These are phyloP conservation scores for Mycena maculata DNA, from an alignment of 768 basidiomycete genomes.

Conservation along the genomic window DNA sequence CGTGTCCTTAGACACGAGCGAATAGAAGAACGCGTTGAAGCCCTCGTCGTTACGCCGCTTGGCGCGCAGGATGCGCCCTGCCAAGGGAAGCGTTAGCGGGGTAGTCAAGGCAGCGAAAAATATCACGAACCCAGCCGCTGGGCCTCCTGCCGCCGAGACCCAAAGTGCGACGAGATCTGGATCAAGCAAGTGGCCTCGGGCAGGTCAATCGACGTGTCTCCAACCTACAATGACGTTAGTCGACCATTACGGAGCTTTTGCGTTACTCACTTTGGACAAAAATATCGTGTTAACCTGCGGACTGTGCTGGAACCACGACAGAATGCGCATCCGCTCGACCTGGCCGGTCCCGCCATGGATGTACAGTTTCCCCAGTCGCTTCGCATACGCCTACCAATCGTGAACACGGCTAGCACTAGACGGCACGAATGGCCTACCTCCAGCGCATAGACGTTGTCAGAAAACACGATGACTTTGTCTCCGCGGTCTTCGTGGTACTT, in stretches of 20 bases:
- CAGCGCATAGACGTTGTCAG: conserved; percentile 96
- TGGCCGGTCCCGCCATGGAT: conserved; percentile 97
- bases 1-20: conserved; percentile 97
- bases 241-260: neutral
- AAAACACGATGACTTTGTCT: conserved; percentile 99
- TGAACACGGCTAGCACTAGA: conserved; percentile 10
- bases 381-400: conserved; percentile 81
- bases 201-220: conserved; percentile 98
- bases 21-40: conserved; percentile 99
- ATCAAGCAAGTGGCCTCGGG: conserved; percentile 99
- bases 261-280: conserved; percentile 83
- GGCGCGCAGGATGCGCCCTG: conserved; percentile 95
- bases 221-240: conserved; percentile 66
- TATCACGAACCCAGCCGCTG: conserved; percentile 81
- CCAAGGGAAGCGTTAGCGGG: conserved; percentile 52
- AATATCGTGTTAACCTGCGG: conserved; percentile 98
- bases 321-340: conserved; percentile 93
- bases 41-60: conserved; percentile 99
- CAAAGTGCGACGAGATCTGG: conserved; percentile 99
- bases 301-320: conserved; percentile 96
- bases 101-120: neutral
- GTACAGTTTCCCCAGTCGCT: conserved; percentile 91
- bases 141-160: conserved; percentile 97
- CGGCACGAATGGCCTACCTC: conserved; percentile 70
- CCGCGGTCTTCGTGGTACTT: conserved; percentile 97